Conservation (phyloP, 2,329 filamentous ascomycete species). For the Tolypocladium amazonense region DNA sequence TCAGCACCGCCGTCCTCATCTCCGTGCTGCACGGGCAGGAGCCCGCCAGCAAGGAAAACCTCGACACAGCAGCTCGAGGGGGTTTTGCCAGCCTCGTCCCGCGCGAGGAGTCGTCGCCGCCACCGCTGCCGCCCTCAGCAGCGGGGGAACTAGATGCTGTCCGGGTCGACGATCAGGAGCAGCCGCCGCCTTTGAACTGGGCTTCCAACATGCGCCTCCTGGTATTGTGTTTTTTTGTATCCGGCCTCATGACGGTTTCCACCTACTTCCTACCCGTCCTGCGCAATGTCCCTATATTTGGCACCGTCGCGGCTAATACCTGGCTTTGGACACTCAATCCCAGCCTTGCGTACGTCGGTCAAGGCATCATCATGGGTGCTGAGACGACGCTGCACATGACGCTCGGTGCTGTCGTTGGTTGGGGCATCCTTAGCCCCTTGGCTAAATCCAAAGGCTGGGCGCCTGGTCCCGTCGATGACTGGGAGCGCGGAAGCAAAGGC, state of each 20-base stretch:
- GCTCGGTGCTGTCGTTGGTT: constrained; percentile 77
- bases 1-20: constrained; percentile 90
- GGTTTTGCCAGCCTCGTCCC: constrained; percentile 33
- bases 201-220: constrained; percentile 42
- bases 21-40: constrained; percentile 66
- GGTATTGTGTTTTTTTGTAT: constrained; percentile 45
- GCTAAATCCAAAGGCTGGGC: constrained; percentile 85
- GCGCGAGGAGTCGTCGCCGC: constrained; percentile 10
- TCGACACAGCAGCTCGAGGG: constrained; percentile 25
- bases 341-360: constrained; percentile 91
- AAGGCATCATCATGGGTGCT: constrained; percentile 97
- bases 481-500: constrained; percentile 88
- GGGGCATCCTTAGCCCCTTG: constrained; percentile 81
- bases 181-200: constrained; percentile 23
- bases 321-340: constrained; percentile 98
- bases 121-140: constrained; percentile 1
- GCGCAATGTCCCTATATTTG: constrained; percentile 80
- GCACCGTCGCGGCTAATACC: constrained; percentile 56
- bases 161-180: constrained; percentile 20
- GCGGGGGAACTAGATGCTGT: constrained; percentile 10
- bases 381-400: constrained; percentile 95
- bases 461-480: constrained; percentile 73
- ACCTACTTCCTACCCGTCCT: constrained; percentile 87
- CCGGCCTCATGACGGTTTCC: constrained; percentile 60
- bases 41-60: constrained; percentile 20